Evolutionary conservation across 768 basidiomycete species (phyloP), one percentile per base, ranked within the genome.

Genomic region (Tricholoma saponaceum): DNA sequence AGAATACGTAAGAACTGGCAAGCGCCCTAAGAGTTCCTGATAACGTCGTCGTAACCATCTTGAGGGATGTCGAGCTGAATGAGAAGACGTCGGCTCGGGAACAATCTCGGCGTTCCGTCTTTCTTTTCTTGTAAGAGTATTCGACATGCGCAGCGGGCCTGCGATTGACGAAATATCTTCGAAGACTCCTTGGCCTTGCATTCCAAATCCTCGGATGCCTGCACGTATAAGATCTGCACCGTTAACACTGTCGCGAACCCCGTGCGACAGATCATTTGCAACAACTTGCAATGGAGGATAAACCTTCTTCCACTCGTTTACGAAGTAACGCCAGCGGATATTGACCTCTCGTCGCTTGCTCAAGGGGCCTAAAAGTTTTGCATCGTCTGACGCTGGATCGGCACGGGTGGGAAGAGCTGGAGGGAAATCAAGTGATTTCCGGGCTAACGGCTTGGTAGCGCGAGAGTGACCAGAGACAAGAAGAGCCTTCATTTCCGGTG

Each of bases 301-400:
- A 22, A 86, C 70, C 61, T 83, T 86, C 63, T 75, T 79, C 60
- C 75, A 75, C 65, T 89, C 81, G 9, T 60, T 62, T 14, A 67
- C 71, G 69, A 84, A 90, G 64, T 78, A 89, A 20, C 83, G 81
- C 83, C 86, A 83, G 20, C 83, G 83, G 47, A 85, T 76, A 69
- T 94, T 93, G 51, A 84, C 77, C 67, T 90, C 82, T 44, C 90
- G 81, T 33, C 90, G 83, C 66, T 83, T 88, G 74, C 87, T 89
- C 43, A 91, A 74, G 9, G 78, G 81, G 2, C 89, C 90, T 32
- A 89, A 71, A 3, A 87, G 62, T 26, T 67, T 67, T 1, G 84
- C 83, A 54, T 89, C 86, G 56, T 81, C 75, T 8, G 87, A 86
- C 2, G 68, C 60, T 18, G 82, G 79, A 59, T 85, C 70, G 28